Percentiles rank a stretch among this genome's conserved stretches.
These are phyloP conservation scores for Dioscorea alata DNA, from an alignment of 106 monocot genomes.

Conservation along the genomic window DNA sequence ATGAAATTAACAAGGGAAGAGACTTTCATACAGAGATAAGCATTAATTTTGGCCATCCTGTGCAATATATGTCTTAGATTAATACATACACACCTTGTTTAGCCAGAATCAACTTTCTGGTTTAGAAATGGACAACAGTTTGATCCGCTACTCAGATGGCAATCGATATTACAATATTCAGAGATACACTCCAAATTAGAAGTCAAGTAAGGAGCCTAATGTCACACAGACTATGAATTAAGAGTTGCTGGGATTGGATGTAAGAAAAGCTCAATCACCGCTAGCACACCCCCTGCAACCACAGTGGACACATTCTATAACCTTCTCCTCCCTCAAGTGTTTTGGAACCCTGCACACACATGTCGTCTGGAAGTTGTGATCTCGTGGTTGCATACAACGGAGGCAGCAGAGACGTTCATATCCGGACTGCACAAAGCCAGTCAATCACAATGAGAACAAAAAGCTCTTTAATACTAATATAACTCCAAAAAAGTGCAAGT, in stretches of 20 bases:
- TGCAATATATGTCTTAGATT: background rate
- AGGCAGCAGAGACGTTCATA: constrained; percentile 94
- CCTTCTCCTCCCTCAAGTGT: constrained; percentile 90
- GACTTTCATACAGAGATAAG: too few relatives aligned
- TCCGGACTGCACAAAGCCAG: constrained; percentile 49
- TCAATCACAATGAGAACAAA: too few relatives aligned
- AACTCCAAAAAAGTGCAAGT: too few relatives aligned
- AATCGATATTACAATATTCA: too few relatives aligned
- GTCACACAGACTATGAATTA: too few relatives aligned
- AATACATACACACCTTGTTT: background rate
- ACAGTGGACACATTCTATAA: constrained; percentile 91
- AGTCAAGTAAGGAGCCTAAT: background rate
- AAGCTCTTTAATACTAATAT: too few relatives aligned
- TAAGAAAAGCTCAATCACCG: constrained; percentile 45
- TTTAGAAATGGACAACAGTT: background rate
- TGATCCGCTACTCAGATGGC: too few relatives aligned
- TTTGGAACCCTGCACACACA: constrained; percentile 94
- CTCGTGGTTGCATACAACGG: constrained; percentile 88
- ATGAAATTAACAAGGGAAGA: too few relatives aligned
- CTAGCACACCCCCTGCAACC: constrained; percentile 91
- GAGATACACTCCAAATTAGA: background rate
- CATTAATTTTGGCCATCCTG: too few relatives aligned
- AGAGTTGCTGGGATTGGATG: too few relatives aligned
- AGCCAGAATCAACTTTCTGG: background rate
- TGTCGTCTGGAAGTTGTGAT: constrained; percentile 90